A percentile compares a stretch with the other conserved stretches of the same genome.
Evolutionary conservation across 2,329 filamentous ascomycete genomes (phyloP).

Genomic region (Lithohypha guttulata): DNA sequence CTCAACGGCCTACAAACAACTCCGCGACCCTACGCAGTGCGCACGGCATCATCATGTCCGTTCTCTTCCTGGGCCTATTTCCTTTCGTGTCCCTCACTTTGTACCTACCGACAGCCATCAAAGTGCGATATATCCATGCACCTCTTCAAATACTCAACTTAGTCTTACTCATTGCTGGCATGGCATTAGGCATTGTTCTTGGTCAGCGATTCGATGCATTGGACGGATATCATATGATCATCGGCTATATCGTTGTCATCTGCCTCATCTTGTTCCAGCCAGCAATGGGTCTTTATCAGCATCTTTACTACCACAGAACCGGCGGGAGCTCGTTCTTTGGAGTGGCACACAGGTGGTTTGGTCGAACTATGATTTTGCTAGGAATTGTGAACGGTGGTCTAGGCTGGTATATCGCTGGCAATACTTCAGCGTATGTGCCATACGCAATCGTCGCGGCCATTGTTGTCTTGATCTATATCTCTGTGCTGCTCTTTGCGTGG

Average conservation of each 20-base stretch:
- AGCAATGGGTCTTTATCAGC: slow-evolving; percentile 41
- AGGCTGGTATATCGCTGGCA: slow-evolving; percentile 38
- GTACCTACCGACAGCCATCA: slow-evolving; percentile 31
- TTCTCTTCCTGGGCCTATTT: slow-evolving; percentile 34
- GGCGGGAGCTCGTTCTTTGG: slow-evolving; percentile 27
- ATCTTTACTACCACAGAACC: slow-evolving; percentile 39
- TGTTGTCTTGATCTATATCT: slow-evolving; percentile 36
- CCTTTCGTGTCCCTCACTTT: slow-evolving; percentile 26
- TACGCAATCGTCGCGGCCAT: slow-evolving; percentile 42
- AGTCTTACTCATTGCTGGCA: slow-evolving; percentile 37
- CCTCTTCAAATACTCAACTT: slow-evolving; percentile 40
- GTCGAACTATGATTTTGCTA: slow-evolving; percentile 39
- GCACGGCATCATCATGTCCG: slow-evolving; percentile 33
- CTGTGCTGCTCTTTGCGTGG: slow-evolving; percentile 15
- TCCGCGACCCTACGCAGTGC: slow-evolving; percentile 9
- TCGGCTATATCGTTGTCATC: slow-evolving; percentile 43
- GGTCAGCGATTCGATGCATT: slow-evolving; percentile 31
- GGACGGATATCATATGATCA: slow-evolving; percentile 38
- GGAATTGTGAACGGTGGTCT: slow-evolving; percentile 49
- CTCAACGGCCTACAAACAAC: not conserved
- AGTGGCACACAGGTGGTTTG: slow-evolving; percentile 45
- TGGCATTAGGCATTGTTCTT: slow-evolving; percentile 43
- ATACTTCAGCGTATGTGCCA: slow-evolving; percentile 26
- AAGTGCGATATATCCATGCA: slow-evolving; percentile 35
- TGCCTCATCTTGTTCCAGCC: slow-evolving; percentile 48